Base-by-base conservation (phyloP, 1,284 basidiomycete genomes). In the Entoloma clypeatum region DNA sequence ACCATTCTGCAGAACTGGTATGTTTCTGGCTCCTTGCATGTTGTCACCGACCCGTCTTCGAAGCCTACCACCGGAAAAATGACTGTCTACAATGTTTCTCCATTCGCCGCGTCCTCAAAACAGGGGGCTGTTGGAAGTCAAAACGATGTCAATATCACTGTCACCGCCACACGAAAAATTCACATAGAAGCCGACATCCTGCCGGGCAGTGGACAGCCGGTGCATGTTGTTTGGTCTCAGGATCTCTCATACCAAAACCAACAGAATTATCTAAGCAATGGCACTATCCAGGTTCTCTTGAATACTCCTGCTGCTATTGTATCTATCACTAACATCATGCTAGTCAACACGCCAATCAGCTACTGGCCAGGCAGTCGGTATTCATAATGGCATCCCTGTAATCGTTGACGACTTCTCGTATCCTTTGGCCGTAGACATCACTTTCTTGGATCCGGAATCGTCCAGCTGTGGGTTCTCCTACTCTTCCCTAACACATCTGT, bases 1-100 rank as follows among this genome's bases (percentile, higher is more conserved):
- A 64, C 71, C 6, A 79, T 84, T 53, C 75, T 84, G 42, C 68
- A 73, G 46, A 85, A 86, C 54, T 91, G 88, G 88, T 87, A 78
- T 59, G 72, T 87, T 28, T 85, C 85, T 6, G 85, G 81, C 3
- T 65, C 76, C 26, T 67, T 90, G 4, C 83, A 86, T 58, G 77
- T 87, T 30, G 58, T 82, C 44, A 77, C 77, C 1, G 83, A 86
- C 55, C 58, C 74, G 7, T 84, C 82, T 19, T 62, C 68, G 3
- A 61, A 67, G 49, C 81, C 68, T 3, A 87, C 86, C 1, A 85
- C 76, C 1, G 86, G 86, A 27, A 70, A 67, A 28, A 84, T 88
- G 40, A 80, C 72, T 0, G 50, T 56, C 5, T 81, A 85, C 50
- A 59, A 72, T 13, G 83, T 65, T 14, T 59, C 73, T 16, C 71